Evolutionary conservation across 179 eudicot genomes (phyloP), one percentile per base, ranked within the genome.

Genomic region (Patellifolia procumbens): DNA sequence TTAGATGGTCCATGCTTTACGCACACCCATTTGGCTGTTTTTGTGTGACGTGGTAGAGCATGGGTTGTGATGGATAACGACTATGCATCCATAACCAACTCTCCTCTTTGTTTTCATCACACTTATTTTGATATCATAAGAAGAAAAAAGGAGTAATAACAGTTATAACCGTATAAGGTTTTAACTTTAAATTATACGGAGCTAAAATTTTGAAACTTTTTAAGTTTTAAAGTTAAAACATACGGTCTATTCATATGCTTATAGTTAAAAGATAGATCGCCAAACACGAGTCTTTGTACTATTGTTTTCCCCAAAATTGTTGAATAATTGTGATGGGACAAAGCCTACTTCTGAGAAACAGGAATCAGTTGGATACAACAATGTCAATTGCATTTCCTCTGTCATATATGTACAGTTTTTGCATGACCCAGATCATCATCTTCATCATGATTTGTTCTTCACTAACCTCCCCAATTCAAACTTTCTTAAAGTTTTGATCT

Each of bases 331-430:
- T 78, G 70, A 77, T 52, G 81, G 81, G 81, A 52, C 34, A 68
- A 51, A 78, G 20, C 77, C 81, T 72, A 73, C 65, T 78, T 63
- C 56, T 78, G 72, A 78, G 55, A 78, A 76, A 73, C 66, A 63
- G 72, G 59, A 73, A 63, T 51, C 61, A 76, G 61, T 70, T 63
- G 49, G 73, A 70, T 70, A 70, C 73, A 70, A 70, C 28, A 70
- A 49, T 70, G 60, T 70, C 59, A 70, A 8, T 51, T 79, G 83
- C 83, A 69, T 60, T 83, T 78, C 69, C 71, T 71, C 77, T 76
- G 76, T 83, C 80, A 72, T 32, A 72, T 79, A 83, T 83, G 68
- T 84, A 78, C 86, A 84, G 68, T 71, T 81, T 78, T 74, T 73
- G 76, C 79, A 69, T 64, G 74, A 80, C 81, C 66, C 37, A 10